phyloP scores from a whole-genome alignment of 441 rosid species.

The Biscutella auriculata region DNA sequence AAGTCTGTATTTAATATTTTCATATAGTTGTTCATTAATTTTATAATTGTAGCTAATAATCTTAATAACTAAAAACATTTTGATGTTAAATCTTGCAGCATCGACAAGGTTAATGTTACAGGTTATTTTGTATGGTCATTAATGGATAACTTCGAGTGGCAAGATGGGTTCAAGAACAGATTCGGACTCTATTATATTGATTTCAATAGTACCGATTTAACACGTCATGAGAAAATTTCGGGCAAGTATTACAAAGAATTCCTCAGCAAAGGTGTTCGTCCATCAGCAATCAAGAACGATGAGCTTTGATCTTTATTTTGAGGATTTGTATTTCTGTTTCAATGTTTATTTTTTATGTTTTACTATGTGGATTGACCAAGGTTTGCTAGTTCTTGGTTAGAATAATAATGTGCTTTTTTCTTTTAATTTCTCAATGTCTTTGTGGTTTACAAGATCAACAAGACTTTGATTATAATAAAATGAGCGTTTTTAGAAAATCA shows the following conservation, averaged over 20 bases:
- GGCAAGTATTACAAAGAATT: constrained; percentile 10
- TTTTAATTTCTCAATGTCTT: neutral
- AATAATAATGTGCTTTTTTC: neutral
- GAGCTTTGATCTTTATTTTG: neutral
- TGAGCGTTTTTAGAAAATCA: neutral
- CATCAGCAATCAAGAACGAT: neutral
- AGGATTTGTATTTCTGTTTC: neutral
- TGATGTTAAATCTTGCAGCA: too few relatives aligned
- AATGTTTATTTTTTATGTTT: neutral
- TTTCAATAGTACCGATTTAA: constrained; percentile 15
- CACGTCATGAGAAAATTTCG: constrained; percentile 12
- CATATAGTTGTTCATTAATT: too few relatives aligned
- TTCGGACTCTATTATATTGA: constrained; percentile 20
- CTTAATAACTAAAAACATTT: too few relatives aligned
- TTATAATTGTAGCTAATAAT: too few relatives aligned
- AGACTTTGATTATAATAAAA: neutral
- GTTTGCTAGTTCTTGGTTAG: neutral
- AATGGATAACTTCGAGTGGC: constrained; percentile 25
- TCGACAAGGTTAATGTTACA: constrained; percentile 16
- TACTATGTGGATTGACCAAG: neutral
- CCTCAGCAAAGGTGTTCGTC: constrained; percentile 5
- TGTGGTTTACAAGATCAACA: neutral
- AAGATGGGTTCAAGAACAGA: constrained; percentile 18
- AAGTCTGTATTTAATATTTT: too few relatives aligned
- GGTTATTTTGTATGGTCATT: constrained; percentile 25